These are phyloP conservation scores for Coelastrella sp. DNA, from an alignment of 139 green algal species.

Conservation along the genomic window DNA sequence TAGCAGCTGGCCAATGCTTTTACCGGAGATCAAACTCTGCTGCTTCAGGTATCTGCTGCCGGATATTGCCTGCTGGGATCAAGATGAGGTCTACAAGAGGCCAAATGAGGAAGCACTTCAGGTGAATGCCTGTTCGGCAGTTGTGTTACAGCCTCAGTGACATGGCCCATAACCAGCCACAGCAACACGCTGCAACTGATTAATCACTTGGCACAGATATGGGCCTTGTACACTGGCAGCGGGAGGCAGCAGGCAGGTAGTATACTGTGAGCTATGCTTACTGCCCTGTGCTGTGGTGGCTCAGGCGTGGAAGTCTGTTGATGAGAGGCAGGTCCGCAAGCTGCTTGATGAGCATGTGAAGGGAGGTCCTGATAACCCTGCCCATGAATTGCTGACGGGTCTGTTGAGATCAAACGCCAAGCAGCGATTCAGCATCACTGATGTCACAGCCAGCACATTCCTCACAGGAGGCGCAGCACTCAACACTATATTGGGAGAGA, in stretches of 20 bases:
- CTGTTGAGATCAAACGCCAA: constrained; percentile 2
- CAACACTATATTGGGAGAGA: constrained; percentile 10
- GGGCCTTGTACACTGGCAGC: too few species aligned
- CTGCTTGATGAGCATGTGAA: constrained; percentile 22
- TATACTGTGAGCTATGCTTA: neutral
- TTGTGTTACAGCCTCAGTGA: neutral
- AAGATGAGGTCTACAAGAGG: constrained; percentile 20
- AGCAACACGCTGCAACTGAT: too few species aligned
- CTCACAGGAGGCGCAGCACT: neutral
- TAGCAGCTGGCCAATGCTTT: too few species aligned
- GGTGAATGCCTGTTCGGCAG: neutral
- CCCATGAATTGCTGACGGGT: neutral
- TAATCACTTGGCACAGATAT: too few species aligned
- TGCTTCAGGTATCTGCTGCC: constrained; percentile 3
- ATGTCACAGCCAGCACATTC: constrained; percentile 19
- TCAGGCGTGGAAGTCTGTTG: constrained; percentile 2
- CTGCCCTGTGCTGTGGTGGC: neutral
- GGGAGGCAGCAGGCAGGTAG: neutral
- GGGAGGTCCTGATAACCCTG: constrained; percentile 4
- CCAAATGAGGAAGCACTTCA: constrained; percentile 5
- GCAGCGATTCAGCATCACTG: neutral
- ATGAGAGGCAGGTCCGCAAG: constrained; percentile 10
- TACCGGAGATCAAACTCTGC: neutral
- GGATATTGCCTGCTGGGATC: neutral
- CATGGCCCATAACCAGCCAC: too few species aligned